Evolutionary conservation across 176 grass and related monocot genomes (phyloP).

Genomic region (Avena atlantica): DNA sequence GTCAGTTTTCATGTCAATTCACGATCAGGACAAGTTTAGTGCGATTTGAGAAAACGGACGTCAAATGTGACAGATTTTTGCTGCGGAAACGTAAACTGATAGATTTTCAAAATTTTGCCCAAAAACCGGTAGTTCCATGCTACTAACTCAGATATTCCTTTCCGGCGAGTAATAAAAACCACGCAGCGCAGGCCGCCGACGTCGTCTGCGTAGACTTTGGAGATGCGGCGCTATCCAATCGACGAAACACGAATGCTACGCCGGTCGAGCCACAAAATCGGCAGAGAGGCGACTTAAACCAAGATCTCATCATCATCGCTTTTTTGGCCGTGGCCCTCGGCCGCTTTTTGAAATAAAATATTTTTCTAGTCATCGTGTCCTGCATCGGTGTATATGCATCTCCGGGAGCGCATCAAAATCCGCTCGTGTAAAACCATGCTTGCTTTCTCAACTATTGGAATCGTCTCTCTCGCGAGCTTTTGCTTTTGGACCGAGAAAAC

Average conservation of each 20-base stretch:
- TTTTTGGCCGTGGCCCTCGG: no score
- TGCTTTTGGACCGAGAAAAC: not conserved
- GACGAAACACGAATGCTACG: not conserved
- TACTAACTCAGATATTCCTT: not conserved
- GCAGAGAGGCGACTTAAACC: not conserved
- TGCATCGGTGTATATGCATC: not conserved
- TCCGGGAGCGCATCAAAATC: not conserved
- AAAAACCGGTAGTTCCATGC: no score
- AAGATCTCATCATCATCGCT: not conserved
- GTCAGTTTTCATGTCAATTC: no score
- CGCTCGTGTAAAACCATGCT: not conserved
- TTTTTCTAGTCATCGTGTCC: no score
- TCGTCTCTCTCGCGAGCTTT: no score
- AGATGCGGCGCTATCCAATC: slow-evolving; percentile 20
- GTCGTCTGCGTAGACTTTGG: slow-evolving; percentile 10
- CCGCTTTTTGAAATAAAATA: no score
- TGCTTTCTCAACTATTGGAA: no score
- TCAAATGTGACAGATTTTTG: no score
- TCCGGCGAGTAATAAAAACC: not conserved
- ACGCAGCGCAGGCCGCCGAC: not conserved
- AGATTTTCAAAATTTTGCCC: no score
- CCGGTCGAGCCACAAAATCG: not conserved
- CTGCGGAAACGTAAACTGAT: no score
- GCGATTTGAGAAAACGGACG: no score
- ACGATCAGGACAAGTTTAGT: no score